Conservation (phyloP, 805 yeast species). For the Deakozyma indianensis region DNA sequence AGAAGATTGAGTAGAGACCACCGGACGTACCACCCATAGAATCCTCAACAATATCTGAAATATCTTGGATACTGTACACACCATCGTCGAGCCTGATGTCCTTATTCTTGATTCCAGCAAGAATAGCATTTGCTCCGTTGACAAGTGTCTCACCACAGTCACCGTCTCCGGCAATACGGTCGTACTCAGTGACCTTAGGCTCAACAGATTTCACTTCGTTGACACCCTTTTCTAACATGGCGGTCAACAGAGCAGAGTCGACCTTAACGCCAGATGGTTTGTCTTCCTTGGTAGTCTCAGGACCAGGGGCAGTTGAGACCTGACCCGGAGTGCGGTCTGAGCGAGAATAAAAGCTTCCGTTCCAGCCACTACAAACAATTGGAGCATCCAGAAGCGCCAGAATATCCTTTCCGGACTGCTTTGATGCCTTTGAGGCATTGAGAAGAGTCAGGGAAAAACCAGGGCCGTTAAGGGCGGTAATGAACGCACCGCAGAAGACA, state of each 20-base stretch:
- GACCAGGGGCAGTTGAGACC: constrained; percentile 11
- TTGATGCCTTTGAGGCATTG: constrained; percentile 43
- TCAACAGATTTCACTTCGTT: constrained; percentile 45
- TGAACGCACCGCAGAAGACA: constrained; percentile 60
- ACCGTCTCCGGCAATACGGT: constrained; percentile 89
- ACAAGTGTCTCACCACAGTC: constrained; percentile 91
- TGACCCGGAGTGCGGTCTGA: constrained; percentile 3
- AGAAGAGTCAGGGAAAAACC: constrained; percentile 80
- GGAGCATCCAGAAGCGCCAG: constrained; percentile 51
- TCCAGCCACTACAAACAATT: constrained; percentile 80
- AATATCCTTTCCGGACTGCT: constrained; percentile 23
- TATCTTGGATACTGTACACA: constrained; percentile 45
- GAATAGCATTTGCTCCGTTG: constrained; percentile 64
- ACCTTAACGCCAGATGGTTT: constrained; percentile 20
- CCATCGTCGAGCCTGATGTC: constrained; percentile 18
- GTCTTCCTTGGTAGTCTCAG: constrained; percentile 12
- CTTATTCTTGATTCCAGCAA: constrained; percentile 34
- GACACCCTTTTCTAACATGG: constrained; percentile 35
- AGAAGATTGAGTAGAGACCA: constrained; percentile 74
- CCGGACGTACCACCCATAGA: constrained; percentile 99
- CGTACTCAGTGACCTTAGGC: constrained; percentile 72
- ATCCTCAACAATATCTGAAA: constrained; percentile 74
- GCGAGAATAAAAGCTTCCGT: constrained; percentile 7
- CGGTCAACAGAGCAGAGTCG: constrained; percentile 18
- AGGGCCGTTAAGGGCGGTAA: constrained; percentile 83